A percentile compares a stretch with the other conserved stretches of the same genome.
Evolutionary conservation across 805 yeast genomes (phyloP).

Genomic region (Cyberlindnera subsufficiens): DNA sequence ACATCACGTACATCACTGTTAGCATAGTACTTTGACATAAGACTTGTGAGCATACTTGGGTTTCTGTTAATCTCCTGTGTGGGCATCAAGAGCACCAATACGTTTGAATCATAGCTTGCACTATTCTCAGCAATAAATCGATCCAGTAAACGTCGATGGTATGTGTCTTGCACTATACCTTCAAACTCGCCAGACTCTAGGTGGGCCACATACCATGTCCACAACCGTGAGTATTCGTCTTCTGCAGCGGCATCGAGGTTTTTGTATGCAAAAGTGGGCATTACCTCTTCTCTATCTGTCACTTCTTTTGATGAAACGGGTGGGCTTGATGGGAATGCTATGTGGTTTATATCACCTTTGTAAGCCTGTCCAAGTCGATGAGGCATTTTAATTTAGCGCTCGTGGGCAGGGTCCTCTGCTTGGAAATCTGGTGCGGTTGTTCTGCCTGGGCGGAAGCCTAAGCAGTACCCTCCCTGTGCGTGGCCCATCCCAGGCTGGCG

Average conservation of each 20-base stretch:
- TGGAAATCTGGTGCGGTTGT: too few species aligned
- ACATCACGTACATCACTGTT: slow-evolving; percentile 2
- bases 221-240: slow-evolving; percentile 10
- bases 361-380: background rate
- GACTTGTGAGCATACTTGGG: slow-evolving; percentile 10
- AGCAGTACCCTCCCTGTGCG: too few species aligned
- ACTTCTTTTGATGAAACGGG: background rate
- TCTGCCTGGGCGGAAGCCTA: too few species aligned
- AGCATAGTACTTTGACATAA: slow-evolving; percentile 10
- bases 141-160: slow-evolving; percentile 7
- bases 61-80: slow-evolving; percentile 9
- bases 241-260: slow-evolving; percentile 9
- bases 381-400: slow-evolving; percentile 8
- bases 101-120: slow-evolving; percentile 10
- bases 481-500: too few species aligned
- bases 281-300: background rate
- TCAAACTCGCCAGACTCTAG: slow-evolving; percentile 15
- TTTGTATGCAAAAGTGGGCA: slow-evolving; percentile 13
- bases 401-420: too few species aligned
- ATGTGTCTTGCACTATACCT: slow-evolving; percentile 10
- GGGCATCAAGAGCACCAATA: slow-evolving; percentile 12
- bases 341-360: background rate
- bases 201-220: slow-evolving; percentile 15
- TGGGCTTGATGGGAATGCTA: background rate
- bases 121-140: slow-evolving; percentile 9